Base-by-base conservation (phyloP, 805 yeast species). In the Suhomyces emberorum region DNA sequence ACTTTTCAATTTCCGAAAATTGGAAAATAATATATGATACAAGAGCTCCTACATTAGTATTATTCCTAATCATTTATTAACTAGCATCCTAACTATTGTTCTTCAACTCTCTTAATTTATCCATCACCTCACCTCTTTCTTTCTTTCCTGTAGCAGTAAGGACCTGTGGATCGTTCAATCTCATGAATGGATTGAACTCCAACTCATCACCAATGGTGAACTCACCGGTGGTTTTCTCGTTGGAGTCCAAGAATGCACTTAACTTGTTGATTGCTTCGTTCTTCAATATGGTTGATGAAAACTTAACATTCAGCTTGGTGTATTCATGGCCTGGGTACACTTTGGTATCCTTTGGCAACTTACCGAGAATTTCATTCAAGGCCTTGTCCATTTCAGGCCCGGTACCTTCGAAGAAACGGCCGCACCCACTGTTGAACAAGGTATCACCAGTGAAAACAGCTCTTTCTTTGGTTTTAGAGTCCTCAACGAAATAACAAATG, bases 281-380 rank as follows among this genome's bases (percentile, higher is more conserved):
- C 30, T 68, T 57, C 37, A 87, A 57, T 1, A 85, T 77, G 2
- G 80, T 71, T 46, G 77, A 72, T 14, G 93, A 86, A 58, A 93
- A 93, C 46, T 72, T 76, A 15, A 84, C 82, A 56, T 93, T 91
- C 17, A 85, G 71, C 48, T 70, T 74, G 4, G 98, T 93, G 63
- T 93, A 93, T 63, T 93, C 99, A 60, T 93, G 99, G 2, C 99
- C 99, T 2, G 97, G 91, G 54, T 78, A 91, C 2, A 89, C 88
- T 25, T 60, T 57, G 0, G 97, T 88, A 7, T 78, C 82, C 15
- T 64, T 60, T 0, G 95, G 89, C 35, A 91, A 69, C 18, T 52
- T 49, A 3, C 72, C 83, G 41, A 93, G 67, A 8, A 73, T 63
- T 14, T 65, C 57, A 48, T 77, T 79, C 50, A 93, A 69, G 0